phyloP scores from a whole-genome alignment of 2,329 filamentous ascomycete genomes.

The Colletotrichum tanaceti region DNA sequence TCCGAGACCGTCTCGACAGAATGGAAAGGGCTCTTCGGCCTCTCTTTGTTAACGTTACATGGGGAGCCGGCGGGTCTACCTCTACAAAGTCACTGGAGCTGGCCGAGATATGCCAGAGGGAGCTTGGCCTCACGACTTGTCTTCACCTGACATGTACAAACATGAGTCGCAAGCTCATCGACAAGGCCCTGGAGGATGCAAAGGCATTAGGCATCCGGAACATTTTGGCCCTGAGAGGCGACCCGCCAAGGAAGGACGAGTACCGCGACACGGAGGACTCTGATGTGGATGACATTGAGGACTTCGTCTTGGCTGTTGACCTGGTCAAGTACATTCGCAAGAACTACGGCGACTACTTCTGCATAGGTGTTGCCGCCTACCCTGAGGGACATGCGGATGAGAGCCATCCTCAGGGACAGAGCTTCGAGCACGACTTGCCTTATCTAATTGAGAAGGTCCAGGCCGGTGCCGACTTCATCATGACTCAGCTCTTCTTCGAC shows the following conservation, averaged over 20 bases:
- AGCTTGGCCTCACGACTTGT: constrained; percentile 92
- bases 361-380: constrained; percentile 92
- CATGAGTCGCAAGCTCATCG: constrained; percentile 88
- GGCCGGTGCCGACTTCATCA: constrained; percentile 96
- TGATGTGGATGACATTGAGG: constrained; percentile 74
- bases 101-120: constrained; percentile 93
- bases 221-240: constrained; percentile 90
- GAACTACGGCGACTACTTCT: constrained; percentile 93
- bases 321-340: constrained; percentile 89
- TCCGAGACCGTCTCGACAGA: constrained; percentile 90
- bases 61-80: constrained; percentile 95
- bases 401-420: constrained; percentile 78
- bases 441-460: constrained; percentile 90
- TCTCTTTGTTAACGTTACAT: constrained; percentile 96
- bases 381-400: constrained; percentile 96
- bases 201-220: constrained; percentile 93
- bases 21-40: constrained; percentile 93
- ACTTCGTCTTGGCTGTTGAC: constrained; percentile 90
- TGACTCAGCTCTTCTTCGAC: constrained; percentile 98
- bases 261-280: constrained; percentile 75
- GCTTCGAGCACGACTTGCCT: constrained; percentile 82
- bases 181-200: constrained; percentile 89
- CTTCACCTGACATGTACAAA: constrained; percentile 98
- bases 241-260: constrained; percentile 89
- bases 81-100: constrained; percentile 91